These are phyloP conservation scores for Mycena galopus DNA, from an alignment of 768 basidiomycete species.

Conservation along the genomic window DNA sequence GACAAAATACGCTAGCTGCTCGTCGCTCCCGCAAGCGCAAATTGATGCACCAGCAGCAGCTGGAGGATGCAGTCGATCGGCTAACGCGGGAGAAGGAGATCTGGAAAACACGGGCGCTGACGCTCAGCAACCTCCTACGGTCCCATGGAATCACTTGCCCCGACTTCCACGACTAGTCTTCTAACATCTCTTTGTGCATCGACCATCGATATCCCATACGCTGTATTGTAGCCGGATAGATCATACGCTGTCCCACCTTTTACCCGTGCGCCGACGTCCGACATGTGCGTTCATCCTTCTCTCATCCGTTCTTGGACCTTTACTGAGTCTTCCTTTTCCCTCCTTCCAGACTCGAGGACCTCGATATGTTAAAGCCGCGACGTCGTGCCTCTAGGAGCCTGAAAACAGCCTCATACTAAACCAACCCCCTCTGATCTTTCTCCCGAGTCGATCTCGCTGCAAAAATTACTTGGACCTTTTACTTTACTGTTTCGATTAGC, in stretches of 20 bases:
- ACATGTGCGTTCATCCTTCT: conserved; percentile 33
- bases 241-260: conserved; percentile 26
- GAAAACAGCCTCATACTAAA: conserved; percentile 17
- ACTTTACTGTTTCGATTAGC: conserved; percentile 19
- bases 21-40: conserved; percentile 76
- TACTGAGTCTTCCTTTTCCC: conserved; percentile 10
- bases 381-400: conserved; percentile 22
- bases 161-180: conserved; percentile 43
- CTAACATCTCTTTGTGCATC: conserved; percentile 29
- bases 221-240: conserved; percentile 31
- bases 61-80: conserved; percentile 62
- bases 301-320: background rate
- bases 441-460: conserved; percentile 1
- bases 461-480: conserved; percentile 16
- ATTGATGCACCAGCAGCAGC: conserved; percentile 68
- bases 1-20: conserved; percentile 81
- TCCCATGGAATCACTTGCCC: conserved; percentile 63
- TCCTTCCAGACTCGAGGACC: conserved; percentile 28
- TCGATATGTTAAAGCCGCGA: conserved; percentile 40
- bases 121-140: conserved; percentile 57
- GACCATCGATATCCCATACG: conserved; percentile 10
- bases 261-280: conserved; percentile 35
- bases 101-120: conserved; percentile 62
- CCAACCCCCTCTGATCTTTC: background rate
- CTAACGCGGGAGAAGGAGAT: conserved; percentile 63